Conservation (phyloP, 441 rosid genomes). For the Mallotus japonicus region DNA sequence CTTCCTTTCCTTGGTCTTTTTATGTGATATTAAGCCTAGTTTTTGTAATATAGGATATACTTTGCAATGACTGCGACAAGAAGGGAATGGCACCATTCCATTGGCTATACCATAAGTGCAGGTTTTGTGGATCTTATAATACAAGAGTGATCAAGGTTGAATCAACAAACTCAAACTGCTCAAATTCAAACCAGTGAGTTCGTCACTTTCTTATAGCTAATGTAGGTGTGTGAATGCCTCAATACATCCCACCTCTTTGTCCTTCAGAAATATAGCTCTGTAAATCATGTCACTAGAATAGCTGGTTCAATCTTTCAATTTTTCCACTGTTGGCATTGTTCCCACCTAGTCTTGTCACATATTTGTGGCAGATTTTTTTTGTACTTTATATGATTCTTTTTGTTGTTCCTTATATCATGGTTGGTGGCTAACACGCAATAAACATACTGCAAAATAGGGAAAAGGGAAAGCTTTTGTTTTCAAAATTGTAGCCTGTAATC, state of each 20-base stretch:
- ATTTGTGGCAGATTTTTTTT: background rate
- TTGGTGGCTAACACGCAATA: background rate
- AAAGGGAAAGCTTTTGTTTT: background rate
- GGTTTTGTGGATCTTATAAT: slow-evolving; percentile 78
- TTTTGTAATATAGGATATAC: slow-evolving; percentile 53
- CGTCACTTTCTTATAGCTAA: slow-evolving; percentile 11
- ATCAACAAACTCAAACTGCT: slow-evolving; percentile 30
- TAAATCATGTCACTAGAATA: slow-evolving; percentile 13
- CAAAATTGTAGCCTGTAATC: background rate
- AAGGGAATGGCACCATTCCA: slow-evolving; percentile 78
- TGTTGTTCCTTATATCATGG: background rate
- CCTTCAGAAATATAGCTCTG: slow-evolving; percentile 1
- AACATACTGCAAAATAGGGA: background rate
- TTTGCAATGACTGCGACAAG: slow-evolving; percentile 85
- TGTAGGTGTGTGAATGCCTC: slow-evolving; percentile 26
- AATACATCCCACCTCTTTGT: background rate
- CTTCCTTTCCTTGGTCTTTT: background rate
- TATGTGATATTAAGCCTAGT: background rate
- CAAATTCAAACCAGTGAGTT: slow-evolving; percentile 31
- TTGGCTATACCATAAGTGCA: slow-evolving; percentile 94
- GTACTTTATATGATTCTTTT: background rate
- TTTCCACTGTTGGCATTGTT: background rate
- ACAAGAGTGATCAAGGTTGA: slow-evolving; percentile 75
- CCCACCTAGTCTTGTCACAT: background rate
- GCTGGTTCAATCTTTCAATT: slow-evolving; percentile 16